Base-by-base conservation (phyloP, 2,329 filamentous ascomycete genomes). In the Botrytis fabae region DNA sequence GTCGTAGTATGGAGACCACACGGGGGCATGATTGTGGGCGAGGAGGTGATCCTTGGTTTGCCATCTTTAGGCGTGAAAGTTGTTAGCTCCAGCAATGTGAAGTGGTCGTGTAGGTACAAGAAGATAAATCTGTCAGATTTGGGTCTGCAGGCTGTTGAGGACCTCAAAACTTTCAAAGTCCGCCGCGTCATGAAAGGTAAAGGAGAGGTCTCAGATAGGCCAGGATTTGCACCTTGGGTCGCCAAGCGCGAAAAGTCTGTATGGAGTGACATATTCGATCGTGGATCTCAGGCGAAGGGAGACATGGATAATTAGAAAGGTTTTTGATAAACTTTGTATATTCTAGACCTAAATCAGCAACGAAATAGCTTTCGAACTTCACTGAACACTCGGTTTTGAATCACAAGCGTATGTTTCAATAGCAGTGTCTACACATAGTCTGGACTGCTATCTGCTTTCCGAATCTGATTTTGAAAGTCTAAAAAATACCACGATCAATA, bases 1-100 rank as follows among this genome's bases (percentile, higher is more conserved):
- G 20, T 51, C 38, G 69, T 71, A 32, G 69, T 71, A 1, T 71
- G 69, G 69, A 71, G 42, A 32, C 69, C 69, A 40, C 44, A 40
- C 14, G 59, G 57, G 14, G 65, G 65, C 20, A 16, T n/a, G 14
- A 51, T 69, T 20, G 10, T 51, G 18, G 42, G 35, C 4, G 44
- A 71, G 44, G 69, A 71, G 18, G 32, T 25, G 22, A 40, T 71
- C 22, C 32, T 71, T n/a, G 69, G 69, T 14, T 40, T 71, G 14
- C 69, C 69, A 18, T 51, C 69, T 64, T 32, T 71, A 44, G 69
- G 61, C 6, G 46, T 71, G 44, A 64, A 48, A 10, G 44, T 51
- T 64, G 18, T 35, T 22, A n/a, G n/a, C 48, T 65, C 40, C 12
- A 40, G 6, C 12, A 38, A n/a, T 42, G 69, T 65, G 25, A 57